These are phyloP conservation scores for Sophora flavescens DNA, from an alignment of 306 rosid species.

Conservation along the genomic window DNA sequence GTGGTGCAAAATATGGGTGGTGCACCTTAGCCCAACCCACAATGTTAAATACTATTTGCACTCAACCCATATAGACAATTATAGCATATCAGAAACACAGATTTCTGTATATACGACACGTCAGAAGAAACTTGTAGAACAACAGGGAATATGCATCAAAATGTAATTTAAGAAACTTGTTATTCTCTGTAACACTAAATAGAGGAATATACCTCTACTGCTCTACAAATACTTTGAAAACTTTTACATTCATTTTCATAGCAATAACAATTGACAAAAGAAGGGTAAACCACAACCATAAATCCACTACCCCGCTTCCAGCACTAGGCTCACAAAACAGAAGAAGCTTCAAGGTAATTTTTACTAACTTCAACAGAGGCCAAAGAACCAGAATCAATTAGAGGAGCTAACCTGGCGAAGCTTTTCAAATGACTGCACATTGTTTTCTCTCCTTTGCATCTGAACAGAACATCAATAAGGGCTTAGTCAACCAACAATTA, in stretches of 20 bases:
- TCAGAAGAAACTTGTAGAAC: constrained; percentile 27
- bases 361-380: constrained; percentile 26
- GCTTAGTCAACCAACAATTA: constrained; percentile 16
- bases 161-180: constrained; percentile 6
- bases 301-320: constrained; percentile 16
- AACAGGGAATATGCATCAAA: constrained; percentile 8
- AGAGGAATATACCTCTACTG: not conserved
- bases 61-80: constrained; percentile 6
- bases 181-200: constrained; percentile 3
- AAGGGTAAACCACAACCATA: constrained; percentile 38
- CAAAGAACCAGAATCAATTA: constrained; percentile 34
- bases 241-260: not conserved
- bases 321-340: not conserved
- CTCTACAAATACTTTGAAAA: not conserved
- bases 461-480: constrained; percentile 46
- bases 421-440: constrained; percentile 98
- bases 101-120: not conserved
- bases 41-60: constrained; percentile 9
- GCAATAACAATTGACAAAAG: constrained; percentile 16
- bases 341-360: constrained; percentile 23
- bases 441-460: constrained; percentile 99
- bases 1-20: too few relatives aligned
- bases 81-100: not conserved
- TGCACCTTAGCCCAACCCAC: too few relatives aligned
- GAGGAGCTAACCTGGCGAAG: constrained; percentile 85